Percentiles rank a stretch among this genome's conserved stretches.
phyloP scores from a whole-genome alignment of 176 grass and related monocot species.

The Poa annua region DNA sequence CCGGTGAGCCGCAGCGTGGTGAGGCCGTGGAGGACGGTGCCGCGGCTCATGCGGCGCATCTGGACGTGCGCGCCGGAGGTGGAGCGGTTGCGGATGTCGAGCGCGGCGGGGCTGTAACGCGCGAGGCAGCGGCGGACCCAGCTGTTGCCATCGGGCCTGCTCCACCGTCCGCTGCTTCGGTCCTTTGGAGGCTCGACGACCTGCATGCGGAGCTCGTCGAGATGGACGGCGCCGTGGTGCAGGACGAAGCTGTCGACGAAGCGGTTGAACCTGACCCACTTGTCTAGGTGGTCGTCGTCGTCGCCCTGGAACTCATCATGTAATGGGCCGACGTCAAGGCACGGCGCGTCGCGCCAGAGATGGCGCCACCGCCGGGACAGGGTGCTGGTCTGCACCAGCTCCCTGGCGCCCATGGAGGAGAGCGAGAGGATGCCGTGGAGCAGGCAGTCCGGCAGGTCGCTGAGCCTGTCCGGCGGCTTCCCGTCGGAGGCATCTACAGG shows the following conservation, averaged over 20 bases:
- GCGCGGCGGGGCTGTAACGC: background rate
- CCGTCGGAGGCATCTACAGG: background rate
- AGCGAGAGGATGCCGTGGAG: background rate
- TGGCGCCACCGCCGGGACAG: background rate
- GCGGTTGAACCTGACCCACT: background rate
- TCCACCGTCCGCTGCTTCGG: background rate
- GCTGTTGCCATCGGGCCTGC: background rate
- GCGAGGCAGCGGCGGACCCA: background rate
- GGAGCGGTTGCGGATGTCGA: background rate
- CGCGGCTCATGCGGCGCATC: background rate
- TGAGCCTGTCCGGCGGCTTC: background rate
- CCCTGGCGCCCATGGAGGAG: background rate
- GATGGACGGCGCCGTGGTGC: background rate
- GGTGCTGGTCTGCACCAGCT: background rate
- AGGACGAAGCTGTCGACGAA: background rate
- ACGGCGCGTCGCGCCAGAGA: background rate
- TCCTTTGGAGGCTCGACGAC: background rate
- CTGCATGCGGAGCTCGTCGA: background rate
- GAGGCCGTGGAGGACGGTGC: background rate
- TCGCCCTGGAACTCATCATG: background rate
- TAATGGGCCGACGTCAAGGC: background rate
- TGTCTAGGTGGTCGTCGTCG: background rate
- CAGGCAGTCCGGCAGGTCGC: constrained; percentile 2
- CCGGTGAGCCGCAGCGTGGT: background rate
- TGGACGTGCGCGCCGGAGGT: background rate